Conservation (phyloP, 257 asterid genomes). For the Scutellaria galericulata region DNA sequence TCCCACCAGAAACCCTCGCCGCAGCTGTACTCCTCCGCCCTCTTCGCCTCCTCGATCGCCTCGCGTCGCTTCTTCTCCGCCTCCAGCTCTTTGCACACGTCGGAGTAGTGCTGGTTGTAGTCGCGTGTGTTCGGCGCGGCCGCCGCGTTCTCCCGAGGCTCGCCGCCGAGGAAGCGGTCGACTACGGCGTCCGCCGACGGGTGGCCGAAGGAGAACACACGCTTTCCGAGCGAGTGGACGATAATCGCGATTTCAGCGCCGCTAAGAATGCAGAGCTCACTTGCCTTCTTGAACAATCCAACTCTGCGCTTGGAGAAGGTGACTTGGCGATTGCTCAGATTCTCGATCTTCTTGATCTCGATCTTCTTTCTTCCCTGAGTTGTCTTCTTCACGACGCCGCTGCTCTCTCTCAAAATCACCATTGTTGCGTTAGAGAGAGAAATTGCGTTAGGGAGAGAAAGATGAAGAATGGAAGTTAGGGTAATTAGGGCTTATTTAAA, state of each 20-base stretch:
- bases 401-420: too few relatives aligned
- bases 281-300: constrained; percentile 55
- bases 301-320: constrained; percentile 55
- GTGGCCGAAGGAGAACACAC: constrained; percentile 46
- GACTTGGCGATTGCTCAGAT: constrained; percentile 42
- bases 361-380: constrained; percentile 48
- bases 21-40: constrained; percentile 30
- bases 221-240: constrained; percentile 47
- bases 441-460: too few relatives aligned
- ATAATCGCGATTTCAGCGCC: constrained; percentile 48
- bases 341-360: constrained; percentile 51
- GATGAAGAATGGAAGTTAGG: too few relatives aligned
- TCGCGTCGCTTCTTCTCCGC: constrained; percentile 41
- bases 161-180: constrained; percentile 39
- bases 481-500: too few relatives aligned
- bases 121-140: constrained; percentile 17
- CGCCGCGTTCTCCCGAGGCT: not conserved
- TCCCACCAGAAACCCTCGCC: constrained; percentile 43
- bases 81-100: constrained; percentile 37
- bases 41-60: too few relatives aligned
- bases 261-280: constrained; percentile 48
- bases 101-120: constrained; percentile 43
- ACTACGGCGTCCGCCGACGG: constrained; percentile 39
- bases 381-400: constrained; percentile 31
- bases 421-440: too few relatives aligned